A percentile compares a stretch with the other conserved stretches of the same genome.
Conservation (phyloP, 805 yeast genomes). For the Monosporozyma servazzii region DNA sequence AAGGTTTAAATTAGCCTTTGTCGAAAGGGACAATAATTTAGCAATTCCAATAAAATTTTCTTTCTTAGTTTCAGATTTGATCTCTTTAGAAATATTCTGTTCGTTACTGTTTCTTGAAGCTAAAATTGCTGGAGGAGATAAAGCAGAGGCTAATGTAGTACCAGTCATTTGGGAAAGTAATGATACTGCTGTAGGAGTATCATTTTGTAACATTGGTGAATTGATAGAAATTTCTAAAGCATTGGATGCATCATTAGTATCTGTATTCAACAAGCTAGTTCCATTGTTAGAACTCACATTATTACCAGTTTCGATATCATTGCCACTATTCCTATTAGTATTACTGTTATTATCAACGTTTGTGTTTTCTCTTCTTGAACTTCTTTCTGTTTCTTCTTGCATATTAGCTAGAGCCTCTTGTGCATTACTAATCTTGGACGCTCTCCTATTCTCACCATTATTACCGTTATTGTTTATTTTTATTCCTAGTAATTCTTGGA, state of each 20-base stretch:
- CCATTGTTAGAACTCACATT: neutral
- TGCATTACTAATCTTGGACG: constrained; percentile 20
- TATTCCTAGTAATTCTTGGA: constrained; percentile 22
- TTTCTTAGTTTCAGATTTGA: neutral
- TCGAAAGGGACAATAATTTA: constrained; percentile 18
- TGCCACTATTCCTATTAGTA: neutral
- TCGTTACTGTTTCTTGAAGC: constrained; percentile 8
- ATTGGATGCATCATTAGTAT: neutral
- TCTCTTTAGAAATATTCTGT: constrained; percentile 3
- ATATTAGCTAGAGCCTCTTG: constrained; percentile 26
- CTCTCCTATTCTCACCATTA: constrained; percentile 12
- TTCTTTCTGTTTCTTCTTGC: constrained; percentile 20
- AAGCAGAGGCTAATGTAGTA: neutral
- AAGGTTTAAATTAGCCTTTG: constrained; percentile 44
- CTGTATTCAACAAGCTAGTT: neutral
- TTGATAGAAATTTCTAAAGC: neutral
- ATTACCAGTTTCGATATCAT: neutral
- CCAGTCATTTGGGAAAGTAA: constrained; percentile 7
- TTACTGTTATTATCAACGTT: neutral
- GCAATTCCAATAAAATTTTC: constrained; percentile 8
- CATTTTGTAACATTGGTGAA: neutral
- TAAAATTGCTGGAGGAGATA: constrained; percentile 8
- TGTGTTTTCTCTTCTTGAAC: neutral
- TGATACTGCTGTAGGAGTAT: neutral
- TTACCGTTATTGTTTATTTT: constrained; percentile 17